Evolutionary conservation across 352 stramenopile species (phyloP), one percentile per base, ranked within the genome.

Genomic region (Sclerospora graminicola): DNA sequence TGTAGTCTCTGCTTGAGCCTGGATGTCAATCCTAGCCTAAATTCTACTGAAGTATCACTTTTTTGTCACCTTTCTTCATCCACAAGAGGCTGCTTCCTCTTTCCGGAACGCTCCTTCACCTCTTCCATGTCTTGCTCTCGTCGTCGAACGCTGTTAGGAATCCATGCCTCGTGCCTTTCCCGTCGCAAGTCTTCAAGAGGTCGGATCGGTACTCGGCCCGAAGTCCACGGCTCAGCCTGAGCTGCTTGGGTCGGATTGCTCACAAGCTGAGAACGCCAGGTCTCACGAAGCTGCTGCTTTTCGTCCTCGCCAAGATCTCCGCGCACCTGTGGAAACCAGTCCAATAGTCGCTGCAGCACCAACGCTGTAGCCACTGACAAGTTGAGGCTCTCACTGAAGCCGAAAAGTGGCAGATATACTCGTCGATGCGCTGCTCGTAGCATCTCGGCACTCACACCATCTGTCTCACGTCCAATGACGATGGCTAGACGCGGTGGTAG

Each of bases 341-440:
- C 71, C 18, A 89, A 51, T 14, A 97, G 46, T 38, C 85, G 69
- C 68, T 96, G 82, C 2, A 97, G 63, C 48, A 97, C 83, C 41
- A 97, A 63, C 34, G 88, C 91, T 21, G 89, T 95, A 5, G 91
- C 89, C 5, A 97, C 91, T 43, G 69, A 91, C 32, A 97, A 51
- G 60, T 97, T 97, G 18, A 97, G 65, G 28, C 81, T 95, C 66
- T 97, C 91, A 8, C 85, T 91, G 74, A 97, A 97, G 27, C 91
- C 91, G 39, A 89, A 76, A 32, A 97, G 74, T 16, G 91, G 91
- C 39, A 98, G 75, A 57, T 97, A 97, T 2, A 98, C 82, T 16
- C 89, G 80, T 54, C 81, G 60, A 55, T 97, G 81, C 5, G 85
- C 84, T 6, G 72, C 63, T 18, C 70, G 48, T 27, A 97, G 68